phyloP scores from a whole-genome alignment of 2,329 filamentous ascomycete genomes.

The Aspergillus neoniger region DNA sequence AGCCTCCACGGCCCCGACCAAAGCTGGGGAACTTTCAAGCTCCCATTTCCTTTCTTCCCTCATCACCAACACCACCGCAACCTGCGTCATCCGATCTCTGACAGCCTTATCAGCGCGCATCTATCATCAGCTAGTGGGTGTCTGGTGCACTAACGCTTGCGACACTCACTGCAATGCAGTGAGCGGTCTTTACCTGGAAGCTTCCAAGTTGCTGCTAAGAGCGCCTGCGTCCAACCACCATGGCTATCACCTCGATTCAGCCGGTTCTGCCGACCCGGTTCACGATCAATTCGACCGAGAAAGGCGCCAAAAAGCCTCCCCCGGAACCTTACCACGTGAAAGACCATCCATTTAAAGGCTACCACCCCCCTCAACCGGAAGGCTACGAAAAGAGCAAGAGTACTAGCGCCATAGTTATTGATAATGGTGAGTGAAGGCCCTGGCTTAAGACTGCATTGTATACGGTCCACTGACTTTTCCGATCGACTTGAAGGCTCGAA shows the following conservation, averaged over 20 bases:
- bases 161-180: constrained; percentile 24
- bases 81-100: not conserved
- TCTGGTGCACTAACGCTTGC: not conserved
- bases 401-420: constrained; percentile 85
- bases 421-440: constrained; percentile 70
- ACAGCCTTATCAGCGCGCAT: not conserved
- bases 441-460: no score
- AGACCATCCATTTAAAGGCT: constrained; percentile 64
- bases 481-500: constrained; percentile 69
- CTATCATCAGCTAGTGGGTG: not conserved
- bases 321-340: constrained; percentile 57
- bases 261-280: constrained; percentile 40
- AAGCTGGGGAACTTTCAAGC: constrained; percentile 17
- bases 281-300: constrained; percentile 45
- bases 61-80: constrained; percentile 8
- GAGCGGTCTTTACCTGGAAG: constrained; percentile 16
- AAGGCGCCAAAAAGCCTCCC: constrained; percentile 55
- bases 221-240: constrained; percentile 29
- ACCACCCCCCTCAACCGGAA: constrained; percentile 61
- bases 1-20: constrained; percentile 17
- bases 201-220: constrained; percentile 25
- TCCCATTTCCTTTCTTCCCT: constrained; percentile 6
- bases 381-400: constrained; percentile 70
- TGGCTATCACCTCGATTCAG: constrained; percentile 48
- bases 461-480: not conserved